A percentile compares a stretch with the other conserved stretches of the same genome.
phyloP scores from a whole-genome alignment of 495 filamentous ascomycete genomes.

The Penicillium arizonense region DNA sequence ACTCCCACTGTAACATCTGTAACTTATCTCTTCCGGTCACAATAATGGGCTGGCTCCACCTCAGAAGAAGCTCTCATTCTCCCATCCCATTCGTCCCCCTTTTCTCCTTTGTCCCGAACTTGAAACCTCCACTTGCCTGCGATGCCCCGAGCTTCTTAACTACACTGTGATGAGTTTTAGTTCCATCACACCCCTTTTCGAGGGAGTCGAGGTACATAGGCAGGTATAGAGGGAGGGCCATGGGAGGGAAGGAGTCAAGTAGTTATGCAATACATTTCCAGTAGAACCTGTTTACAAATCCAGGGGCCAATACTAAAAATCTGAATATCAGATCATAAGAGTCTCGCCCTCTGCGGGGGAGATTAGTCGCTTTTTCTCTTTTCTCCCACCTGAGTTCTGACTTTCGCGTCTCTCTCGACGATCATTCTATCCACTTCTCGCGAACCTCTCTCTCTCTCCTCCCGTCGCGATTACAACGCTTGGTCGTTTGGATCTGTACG shows the following conservation, averaged over 20 bases:
- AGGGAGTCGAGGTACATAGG: neutral
- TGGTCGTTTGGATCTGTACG: conserved; percentile 24
- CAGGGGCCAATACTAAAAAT: too few species aligned
- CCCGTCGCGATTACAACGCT: conserved; percentile 22
- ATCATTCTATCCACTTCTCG: too few species aligned
- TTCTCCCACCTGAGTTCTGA: neutral
- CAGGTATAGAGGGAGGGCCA: neutral
- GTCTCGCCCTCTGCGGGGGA: neutral
- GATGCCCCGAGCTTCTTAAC: conserved; percentile 6
- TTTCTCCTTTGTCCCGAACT: conserved; percentile 8
- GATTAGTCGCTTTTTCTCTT: neutral
- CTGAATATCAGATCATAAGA: neutral
- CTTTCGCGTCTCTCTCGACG: neutral
- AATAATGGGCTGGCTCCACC: neutral
- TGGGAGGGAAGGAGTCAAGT: neutral
- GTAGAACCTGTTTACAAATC: too few species aligned
- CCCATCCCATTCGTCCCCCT: conserved; percentile 9
- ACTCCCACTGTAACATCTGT: too few species aligned
- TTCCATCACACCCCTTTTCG: neutral
- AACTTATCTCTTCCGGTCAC: neutral
- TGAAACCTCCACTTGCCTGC: conserved; percentile 1
- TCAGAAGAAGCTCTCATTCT: neutral
- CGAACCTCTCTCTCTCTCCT: conserved; percentile 1
- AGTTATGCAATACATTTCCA: neutral
- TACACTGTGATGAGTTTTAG: neutral